Percentiles rank a stretch among this genome's conserved stretches.
Evolutionary conservation across 2,329 filamentous ascomycete species (phyloP).

Genomic region (Exophiala bonariae): DNA sequence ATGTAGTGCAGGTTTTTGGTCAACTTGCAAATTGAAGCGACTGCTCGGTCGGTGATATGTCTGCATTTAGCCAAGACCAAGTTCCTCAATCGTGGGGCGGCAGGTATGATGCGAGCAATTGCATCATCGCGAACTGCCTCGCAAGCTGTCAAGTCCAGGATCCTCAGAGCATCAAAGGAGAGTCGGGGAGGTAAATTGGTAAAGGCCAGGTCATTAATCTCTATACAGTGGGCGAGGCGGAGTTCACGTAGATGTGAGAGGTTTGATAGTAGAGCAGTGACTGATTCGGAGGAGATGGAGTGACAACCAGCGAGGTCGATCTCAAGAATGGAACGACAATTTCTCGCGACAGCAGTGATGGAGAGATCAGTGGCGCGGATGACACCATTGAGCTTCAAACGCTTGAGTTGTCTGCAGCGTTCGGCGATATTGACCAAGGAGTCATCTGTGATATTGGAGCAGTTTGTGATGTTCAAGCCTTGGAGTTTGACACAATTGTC

Average conservation of each 20-base stretch:
- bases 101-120: constrained; percentile 82
- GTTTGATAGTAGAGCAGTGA: constrained; percentile 76
- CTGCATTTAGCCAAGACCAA: constrained; percentile 92
- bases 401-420: constrained; percentile 82
- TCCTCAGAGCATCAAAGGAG: constrained; percentile 83
- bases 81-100: constrained; percentile 85
- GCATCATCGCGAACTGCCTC: constrained; percentile 79
- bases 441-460: constrained; percentile 79
- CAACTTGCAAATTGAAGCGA: constrained; percentile 81
- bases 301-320: constrained; percentile 90
- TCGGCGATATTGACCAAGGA: constrained; percentile 78
- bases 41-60: constrained; percentile 85
- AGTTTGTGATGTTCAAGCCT: constrained; percentile 88
- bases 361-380: constrained; percentile 78
- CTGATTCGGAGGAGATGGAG: constrained; percentile 76
- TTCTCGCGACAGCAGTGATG: constrained; percentile 79
- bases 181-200: constrained; percentile 68
- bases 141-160: constrained; percentile 91
- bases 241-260: constrained; percentile 86
- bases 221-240: constrained; percentile 78
- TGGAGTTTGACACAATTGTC: constrained; percentile 82
- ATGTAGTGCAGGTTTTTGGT: constrained; percentile 97
- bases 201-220: constrained; percentile 87
- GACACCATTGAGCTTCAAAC: constrained; percentile 95
- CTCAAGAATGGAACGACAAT: constrained; percentile 91